phyloP scores from a whole-genome alignment of 1,284 basidiomycete genomes.

The Sanghuangporus sanghuang region DNA sequence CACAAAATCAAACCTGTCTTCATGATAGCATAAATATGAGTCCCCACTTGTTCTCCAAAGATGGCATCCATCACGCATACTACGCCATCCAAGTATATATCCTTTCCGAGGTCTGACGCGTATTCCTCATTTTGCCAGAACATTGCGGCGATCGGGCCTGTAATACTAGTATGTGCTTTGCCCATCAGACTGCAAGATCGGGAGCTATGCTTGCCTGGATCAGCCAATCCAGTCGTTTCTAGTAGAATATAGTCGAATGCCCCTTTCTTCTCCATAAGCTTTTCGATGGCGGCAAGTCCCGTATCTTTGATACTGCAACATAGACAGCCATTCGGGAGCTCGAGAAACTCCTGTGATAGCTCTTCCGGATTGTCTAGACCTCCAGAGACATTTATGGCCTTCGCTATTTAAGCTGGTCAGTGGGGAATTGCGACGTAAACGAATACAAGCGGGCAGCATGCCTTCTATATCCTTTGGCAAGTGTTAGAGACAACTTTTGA shows the following conservation, averaged over 20 bases:
- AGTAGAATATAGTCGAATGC: conserved; percentile 90
- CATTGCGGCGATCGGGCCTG: conserved; percentile 78
- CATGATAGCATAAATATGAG: neutral
- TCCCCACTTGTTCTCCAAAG: conserved; percentile 69
- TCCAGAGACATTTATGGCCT: conserved; percentile 73
- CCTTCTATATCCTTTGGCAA: conserved; percentile 59
- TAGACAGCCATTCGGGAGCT: conserved; percentile 89
- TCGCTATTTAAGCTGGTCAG: conserved; percentile 34
- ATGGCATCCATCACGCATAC: conserved; percentile 88
- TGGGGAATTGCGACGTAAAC: conserved; percentile 24
- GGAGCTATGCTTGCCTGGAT: conserved; percentile 58
- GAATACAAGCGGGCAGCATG: conserved; percentile 34
- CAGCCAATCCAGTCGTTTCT: conserved; percentile 90
- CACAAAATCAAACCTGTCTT: conserved; percentile 15
- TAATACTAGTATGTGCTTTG: conserved; percentile 9
- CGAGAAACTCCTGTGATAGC: conserved; percentile 74
- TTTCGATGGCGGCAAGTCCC: conserved; percentile 87
- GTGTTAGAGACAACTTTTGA: conserved; percentile 18
- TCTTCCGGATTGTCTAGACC: conserved; percentile 49
- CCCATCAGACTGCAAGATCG: neutral
- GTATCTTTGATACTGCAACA: conserved; percentile 93
- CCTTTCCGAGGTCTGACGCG: conserved; percentile 58
- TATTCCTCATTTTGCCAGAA: conserved; percentile 95
- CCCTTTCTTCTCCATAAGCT: conserved; percentile 76
- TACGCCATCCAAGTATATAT: conserved; percentile 83